These are phyloP conservation scores for Anastatica hierochuntica DNA, from an alignment of 345 rosid genomes.

Conservation along the genomic window DNA sequence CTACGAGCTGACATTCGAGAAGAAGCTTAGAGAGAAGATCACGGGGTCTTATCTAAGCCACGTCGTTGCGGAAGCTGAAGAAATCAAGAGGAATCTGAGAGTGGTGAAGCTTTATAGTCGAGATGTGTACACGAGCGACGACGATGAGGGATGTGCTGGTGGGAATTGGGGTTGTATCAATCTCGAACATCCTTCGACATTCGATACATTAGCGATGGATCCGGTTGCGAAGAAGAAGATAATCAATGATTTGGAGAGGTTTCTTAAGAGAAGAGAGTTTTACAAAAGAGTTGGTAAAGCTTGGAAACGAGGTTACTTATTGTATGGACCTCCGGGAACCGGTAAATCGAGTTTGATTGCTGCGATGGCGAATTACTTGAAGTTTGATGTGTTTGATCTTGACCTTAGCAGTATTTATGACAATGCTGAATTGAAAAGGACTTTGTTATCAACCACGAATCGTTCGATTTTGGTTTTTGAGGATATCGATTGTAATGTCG, in stretches of 20 bases:
- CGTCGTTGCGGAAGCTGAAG: constrained; percentile 22
- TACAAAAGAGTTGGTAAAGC: constrained; percentile 45
- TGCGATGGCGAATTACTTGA: constrained; percentile 50
- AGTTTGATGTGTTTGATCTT: constrained; percentile 50
- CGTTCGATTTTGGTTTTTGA: constrained; percentile 45
- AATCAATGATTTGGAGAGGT: constrained; percentile 36
- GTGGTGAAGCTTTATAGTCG: constrained; percentile 33
- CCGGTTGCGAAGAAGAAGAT: constrained; percentile 30
- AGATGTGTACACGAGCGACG: constrained; percentile 13
- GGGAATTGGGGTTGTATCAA: constrained; percentile 36
- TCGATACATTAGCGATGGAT: constrained; percentile 44
- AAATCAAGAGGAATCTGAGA: constrained; percentile 28
- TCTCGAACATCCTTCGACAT: constrained; percentile 44
- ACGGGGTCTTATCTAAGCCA: constrained; percentile 22
- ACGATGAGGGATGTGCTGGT: constrained; percentile 13
- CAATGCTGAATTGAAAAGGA: constrained; percentile 33
- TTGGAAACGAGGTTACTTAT: constrained; percentile 53
- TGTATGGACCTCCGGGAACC: constrained; percentile 54
- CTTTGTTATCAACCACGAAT: constrained; percentile 38
- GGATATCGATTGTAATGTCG: constrained; percentile 43
- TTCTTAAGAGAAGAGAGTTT: constrained; percentile 38
- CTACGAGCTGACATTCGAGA: constrained; percentile 35
- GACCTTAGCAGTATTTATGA: constrained; percentile 29
- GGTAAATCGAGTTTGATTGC: constrained; percentile 57
- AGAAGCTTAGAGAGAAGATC: constrained; percentile 28